Evolutionary conservation across 2,329 filamentous ascomycete species (phyloP), one percentile per base, ranked within the genome.

Genomic region (Apiospora sp.): DNA sequence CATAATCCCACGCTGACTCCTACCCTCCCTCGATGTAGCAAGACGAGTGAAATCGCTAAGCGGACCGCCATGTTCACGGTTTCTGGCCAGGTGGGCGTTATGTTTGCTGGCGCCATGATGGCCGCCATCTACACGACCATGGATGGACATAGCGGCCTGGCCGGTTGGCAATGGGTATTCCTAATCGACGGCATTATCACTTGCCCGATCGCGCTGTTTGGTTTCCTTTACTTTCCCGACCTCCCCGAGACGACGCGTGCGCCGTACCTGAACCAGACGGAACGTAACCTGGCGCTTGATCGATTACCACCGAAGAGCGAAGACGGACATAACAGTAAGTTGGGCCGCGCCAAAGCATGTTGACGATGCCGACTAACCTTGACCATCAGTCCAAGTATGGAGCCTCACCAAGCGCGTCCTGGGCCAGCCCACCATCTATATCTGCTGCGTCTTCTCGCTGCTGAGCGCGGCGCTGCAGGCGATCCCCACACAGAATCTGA

Each of bases 91-190:
- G 86, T 85, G 0, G 87, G 87, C 0, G 87, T 83, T 0, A 86
- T 89, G 84, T 87, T 89, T 68, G 84, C 84, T 7, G 87, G 87
- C 0, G 86, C 88, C 69, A 85, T 90, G 73, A 88, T 89, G 77
- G 86, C 86, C 0, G 87, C 85, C 3, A 78, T 79, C 27, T 75
- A 77, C 70, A 76, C 81, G 34, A 79, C 79, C 4, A 74, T 79
- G 73, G 77, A 86, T 34, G 87, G 88, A 0, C 77, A 83, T 13
- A 77, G 77, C 8, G 84, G 86, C 1, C 77, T 87, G 6, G 79
- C 81, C 3, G 85, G 84, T 1, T 89, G 87, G 87, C 78, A 85
- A 37, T 83, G 81, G 81, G 74, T 82, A 0, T 82, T 82, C 34
- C 72, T 77, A 3, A 84, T 87, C 37, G 85, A 87, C 72, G 84